Evolutionary conservation across 1,284 basidiomycete species (phyloP), one percentile per base, ranked within the genome.

Genomic region (Rugosomyces carneus): DNA sequence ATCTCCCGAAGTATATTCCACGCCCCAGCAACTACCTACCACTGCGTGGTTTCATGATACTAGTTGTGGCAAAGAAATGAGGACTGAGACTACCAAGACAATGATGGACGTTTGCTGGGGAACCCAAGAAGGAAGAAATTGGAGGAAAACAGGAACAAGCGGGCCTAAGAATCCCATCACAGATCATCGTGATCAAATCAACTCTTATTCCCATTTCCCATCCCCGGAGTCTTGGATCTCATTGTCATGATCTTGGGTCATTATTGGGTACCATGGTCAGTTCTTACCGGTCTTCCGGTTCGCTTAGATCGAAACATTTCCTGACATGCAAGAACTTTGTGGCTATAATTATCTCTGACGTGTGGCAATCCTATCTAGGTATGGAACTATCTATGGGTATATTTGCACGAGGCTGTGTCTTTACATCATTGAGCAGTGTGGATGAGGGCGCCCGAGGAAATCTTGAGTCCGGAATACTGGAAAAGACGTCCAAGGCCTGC

Each of bases 371-470:
- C 16, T 26, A 19, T 23, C 37, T 20, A 16, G 16, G 26, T 46
- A 35, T 49, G 40, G 27, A 29, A 45, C 32, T 19, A 11, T 23
- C 15, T n/a, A 23, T 29, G n/a, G 10, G 32, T 49, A 23, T 45
- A 24, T 11, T 21, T 32, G 31, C 37, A 44, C 29, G 29, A 32
- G 42, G 42, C 11, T 20, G 34, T 38, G 31, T 13, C 19, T 34
- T n/a, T 26, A 9, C 29, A 41, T 41, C 38, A 39, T 4, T 16
- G 38, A 6, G 15, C 34, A 27, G 27, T 37, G 23, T 40, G 48
- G 18, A 47, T 37, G 37, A 37, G 42, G 45, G 48, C 35, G 40
- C 42, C 44, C 48, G 39, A 44, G 34, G 42, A 38, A 19, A 11
- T 13, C 36, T 37, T 34, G 9, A 21, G 24, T n/a, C 19, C 27